phyloP scores from a whole-genome alignment of 2,329 filamentous ascomycete species.

The Nigrospora oryzae region DNA sequence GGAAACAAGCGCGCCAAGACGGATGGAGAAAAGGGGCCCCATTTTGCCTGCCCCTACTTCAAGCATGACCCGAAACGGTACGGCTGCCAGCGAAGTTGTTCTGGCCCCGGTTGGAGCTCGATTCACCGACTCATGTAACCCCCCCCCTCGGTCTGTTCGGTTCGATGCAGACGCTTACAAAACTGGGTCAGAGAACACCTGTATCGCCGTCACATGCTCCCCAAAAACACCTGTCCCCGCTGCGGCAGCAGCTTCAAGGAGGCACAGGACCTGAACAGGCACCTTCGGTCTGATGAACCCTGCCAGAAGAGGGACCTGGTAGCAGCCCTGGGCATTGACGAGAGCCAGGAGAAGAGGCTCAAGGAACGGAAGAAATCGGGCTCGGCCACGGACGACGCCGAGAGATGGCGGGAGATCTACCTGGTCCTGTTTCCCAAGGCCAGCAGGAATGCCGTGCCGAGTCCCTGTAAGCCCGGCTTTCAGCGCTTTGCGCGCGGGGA shows the following conservation, averaged over 20 bases:
- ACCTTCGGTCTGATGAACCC: constrained; percentile 17
- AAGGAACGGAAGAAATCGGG: constrained; percentile 15
- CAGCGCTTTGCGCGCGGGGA: no score
- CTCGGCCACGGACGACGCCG: constrained; percentile 14
- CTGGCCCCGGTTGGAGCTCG: constrained; percentile 16
- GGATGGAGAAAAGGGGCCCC: constrained; percentile 16
- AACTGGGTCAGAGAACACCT: constrained; percentile 16
- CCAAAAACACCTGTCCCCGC: constrained; percentile 16
- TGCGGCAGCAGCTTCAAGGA: constrained; percentile 15
- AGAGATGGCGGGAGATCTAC: constrained; percentile 21
- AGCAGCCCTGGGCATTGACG: constrained; percentile 16
- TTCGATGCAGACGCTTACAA: not conserved
- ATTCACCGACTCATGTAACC: constrained; percentile 21
- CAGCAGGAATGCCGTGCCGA: constrained; percentile 16
- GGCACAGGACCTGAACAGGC: constrained; percentile 11
- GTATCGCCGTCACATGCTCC: constrained; percentile 17
- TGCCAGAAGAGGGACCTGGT: constrained; percentile 15
- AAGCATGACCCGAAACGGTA: constrained; percentile 21
- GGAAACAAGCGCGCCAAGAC: constrained; percentile 27
- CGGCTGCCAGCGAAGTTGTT: constrained; percentile 12
- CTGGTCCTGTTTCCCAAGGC: constrained; percentile 19
- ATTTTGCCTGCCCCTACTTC: constrained; percentile 26
- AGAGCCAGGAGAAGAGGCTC: constrained; percentile 16
- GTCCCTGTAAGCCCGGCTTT: constrained; percentile 16
- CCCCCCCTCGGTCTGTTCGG: no score